A percentile compares a stretch with the other conserved stretches of the same genome.
Conservation (phyloP, 116 monocot species). For the Trichopus zeylanicus region DNA sequence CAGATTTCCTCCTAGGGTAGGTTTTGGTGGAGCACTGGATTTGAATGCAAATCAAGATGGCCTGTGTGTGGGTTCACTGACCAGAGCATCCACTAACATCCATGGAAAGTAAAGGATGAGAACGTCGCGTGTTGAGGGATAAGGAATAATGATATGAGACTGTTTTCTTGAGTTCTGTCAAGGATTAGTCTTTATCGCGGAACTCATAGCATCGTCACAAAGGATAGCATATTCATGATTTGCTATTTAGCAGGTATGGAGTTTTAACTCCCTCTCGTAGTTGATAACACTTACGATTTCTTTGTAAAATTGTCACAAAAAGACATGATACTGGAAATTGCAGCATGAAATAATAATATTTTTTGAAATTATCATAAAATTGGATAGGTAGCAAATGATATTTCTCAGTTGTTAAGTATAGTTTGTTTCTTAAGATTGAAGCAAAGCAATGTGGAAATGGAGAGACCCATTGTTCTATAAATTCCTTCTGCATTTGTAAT, state of each 20-base stretch:
- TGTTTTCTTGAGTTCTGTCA: neutral
- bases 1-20: conserved; percentile 10
- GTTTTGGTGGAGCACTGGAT: neutral
- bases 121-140: neutral
- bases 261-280: neutral
- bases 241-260: neutral
- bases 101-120: neutral
- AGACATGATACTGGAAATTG: no score
- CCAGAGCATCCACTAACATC: neutral
- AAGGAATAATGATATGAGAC: neutral
- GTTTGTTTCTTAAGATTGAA: no score
- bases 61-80: no score
- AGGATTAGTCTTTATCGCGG: neutral
- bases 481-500: no score
- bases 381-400: no score
- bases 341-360: no score
- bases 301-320: no score
- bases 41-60: neutral
- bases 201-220: neutral
- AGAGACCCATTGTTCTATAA: no score
- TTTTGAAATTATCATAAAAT: no score
- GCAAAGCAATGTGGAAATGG: no score
- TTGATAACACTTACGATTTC: no score
- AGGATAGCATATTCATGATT: neutral
- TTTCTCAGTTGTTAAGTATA: no score